A percentile compares a stretch with the other conserved stretches of the same genome.
phyloP scores from a whole-genome alignment of 2,329 filamentous ascomycete species.

The Penicillium sp. region DNA sequence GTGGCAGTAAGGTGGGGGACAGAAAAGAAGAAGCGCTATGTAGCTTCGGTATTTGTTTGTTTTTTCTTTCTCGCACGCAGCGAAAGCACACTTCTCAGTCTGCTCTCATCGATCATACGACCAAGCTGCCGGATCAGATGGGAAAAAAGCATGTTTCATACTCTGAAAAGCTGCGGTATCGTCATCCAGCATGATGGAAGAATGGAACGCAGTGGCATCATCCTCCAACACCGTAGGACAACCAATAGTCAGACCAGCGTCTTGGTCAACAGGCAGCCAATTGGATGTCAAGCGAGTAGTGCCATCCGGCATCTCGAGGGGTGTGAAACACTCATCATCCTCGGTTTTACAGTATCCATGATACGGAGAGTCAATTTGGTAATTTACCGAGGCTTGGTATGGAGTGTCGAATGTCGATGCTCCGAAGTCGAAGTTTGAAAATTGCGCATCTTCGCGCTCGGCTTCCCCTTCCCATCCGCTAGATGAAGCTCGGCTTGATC shows the following conservation, averaged over 20 bases:
- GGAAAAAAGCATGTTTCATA: conserved; percentile 14
- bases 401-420: not conserved
- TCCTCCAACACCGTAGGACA: not conserved
- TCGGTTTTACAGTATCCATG: not conserved
- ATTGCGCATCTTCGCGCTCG: conserved; percentile 17
- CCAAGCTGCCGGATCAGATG: conserved; percentile 1
- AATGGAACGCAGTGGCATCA: conserved; percentile 30
- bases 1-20: no score
- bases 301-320: conserved; percentile 36
- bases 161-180: conserved; percentile 4
- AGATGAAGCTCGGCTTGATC: conserved; percentile 20
- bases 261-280: conserved; percentile 34
- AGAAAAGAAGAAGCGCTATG: no score
- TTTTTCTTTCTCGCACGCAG: not conserved
- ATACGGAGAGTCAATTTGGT: not conserved
- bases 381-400: not conserved
- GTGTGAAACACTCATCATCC: conserved; percentile 20
- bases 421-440: conserved; percentile 1
- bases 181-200: not conserved
- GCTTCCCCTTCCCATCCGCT: conserved; percentile 24
- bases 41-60: no score
- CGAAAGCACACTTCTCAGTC: not conserved
- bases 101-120: not conserved
- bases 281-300: conserved; percentile 32
- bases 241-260: conserved; percentile 32